Percentiles rank a stretch among this genome's conserved stretches.
phyloP scores from a whole-genome alignment of 768 basidiomycete genomes.

The Hysterangium stoloniferum region DNA sequence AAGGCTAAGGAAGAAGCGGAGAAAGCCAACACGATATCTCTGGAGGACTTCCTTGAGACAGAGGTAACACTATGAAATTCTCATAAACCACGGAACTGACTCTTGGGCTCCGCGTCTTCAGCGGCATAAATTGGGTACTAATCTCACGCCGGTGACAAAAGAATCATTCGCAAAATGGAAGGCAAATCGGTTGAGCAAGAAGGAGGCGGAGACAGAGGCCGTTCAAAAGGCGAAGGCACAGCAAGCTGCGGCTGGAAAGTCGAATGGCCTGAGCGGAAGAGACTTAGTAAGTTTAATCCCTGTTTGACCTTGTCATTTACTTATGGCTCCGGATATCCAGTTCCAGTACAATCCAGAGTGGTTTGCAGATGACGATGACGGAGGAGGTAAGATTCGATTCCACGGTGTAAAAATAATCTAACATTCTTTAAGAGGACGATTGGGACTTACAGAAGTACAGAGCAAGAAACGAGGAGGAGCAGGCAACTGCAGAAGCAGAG shows the following conservation, averaged over 20 bases:
- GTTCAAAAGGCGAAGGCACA: slow-evolving; percentile 73
- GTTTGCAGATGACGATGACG: slow-evolving; percentile 73
- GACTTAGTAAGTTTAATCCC: slow-evolving; percentile 60
- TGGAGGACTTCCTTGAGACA: slow-evolving; percentile 96
- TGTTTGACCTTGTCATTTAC: slow-evolving; percentile 5
- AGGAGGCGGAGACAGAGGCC: slow-evolving; percentile 80
- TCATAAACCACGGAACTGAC: neutral
- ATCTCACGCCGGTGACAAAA: slow-evolving; percentile 87
- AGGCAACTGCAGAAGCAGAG: slow-evolving; percentile 43
- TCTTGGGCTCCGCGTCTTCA: slow-evolving; percentile 23
- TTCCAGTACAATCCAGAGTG: slow-evolving; percentile 96
- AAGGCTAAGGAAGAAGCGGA: slow-evolving; percentile 89
- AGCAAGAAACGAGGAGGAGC: slow-evolving; percentile 52
- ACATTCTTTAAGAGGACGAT: slow-evolving; percentile 27
- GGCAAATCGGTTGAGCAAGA: slow-evolving; percentile 91
- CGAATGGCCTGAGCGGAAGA: slow-evolving; percentile 86
- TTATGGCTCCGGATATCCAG: slow-evolving; percentile 36
- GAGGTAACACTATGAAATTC: slow-evolving; percentile 53
- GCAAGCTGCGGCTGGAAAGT: slow-evolving; percentile 83
- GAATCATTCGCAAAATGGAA: slow-evolving; percentile 95
- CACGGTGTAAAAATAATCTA: neutral
- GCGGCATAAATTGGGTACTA: slow-evolving; percentile 90
- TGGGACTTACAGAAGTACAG: slow-evolving; percentile 52
- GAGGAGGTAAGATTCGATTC: slow-evolving; percentile 19
- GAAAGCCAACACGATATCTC: slow-evolving; percentile 78